A percentile compares a stretch with the other conserved stretches of the same genome.
These are phyloP conservation scores for Tricholoma hemisulphureum DNA, from an alignment of 768 basidiomycete species.

Conservation along the genomic window DNA sequence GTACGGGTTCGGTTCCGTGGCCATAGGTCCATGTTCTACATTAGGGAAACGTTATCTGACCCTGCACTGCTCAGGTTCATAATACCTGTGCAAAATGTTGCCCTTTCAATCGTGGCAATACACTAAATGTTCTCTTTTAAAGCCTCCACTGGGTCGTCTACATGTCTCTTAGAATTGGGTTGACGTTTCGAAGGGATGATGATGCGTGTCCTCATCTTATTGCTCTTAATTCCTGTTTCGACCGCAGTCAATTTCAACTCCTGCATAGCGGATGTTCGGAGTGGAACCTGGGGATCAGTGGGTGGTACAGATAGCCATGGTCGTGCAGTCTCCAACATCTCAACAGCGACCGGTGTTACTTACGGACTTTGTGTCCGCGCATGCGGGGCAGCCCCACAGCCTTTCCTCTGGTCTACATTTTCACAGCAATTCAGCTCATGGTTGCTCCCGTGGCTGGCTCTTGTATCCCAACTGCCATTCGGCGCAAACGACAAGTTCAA, in stretches of 20 bases:
- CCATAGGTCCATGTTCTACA: no score
- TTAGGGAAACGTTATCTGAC: no score
- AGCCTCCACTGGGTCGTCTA: no score
- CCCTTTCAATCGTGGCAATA: no score
- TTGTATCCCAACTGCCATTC: slow-evolving; percentile 52
- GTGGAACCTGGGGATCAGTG: slow-evolving; percentile 10
- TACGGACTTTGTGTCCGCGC: slow-evolving; percentile 31
- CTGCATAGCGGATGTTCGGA: slow-evolving; percentile 20
- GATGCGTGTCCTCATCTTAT: no score
- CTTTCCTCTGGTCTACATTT: slow-evolving; percentile 32
- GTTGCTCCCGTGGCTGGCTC: slow-evolving; percentile 49
- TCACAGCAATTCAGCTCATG: slow-evolving; percentile 41
- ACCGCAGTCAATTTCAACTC: neutral
- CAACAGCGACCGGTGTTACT: slow-evolving; percentile 27
- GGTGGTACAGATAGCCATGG: slow-evolving; percentile 29
- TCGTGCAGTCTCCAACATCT: slow-evolving; percentile 16
- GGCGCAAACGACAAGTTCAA: slow-evolving; percentile 38
- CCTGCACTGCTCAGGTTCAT: no score
- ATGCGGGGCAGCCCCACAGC: slow-evolving; percentile 19
- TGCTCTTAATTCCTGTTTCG: neutral
- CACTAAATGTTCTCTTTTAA: no score
- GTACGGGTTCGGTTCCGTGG: no score
- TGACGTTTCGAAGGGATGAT: no score
- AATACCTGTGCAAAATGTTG: no score
- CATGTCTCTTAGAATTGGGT: no score